Evolutionary conservation across 2,329 filamentous ascomycete genomes (phyloP), one percentile per base, ranked within the genome.

Genomic region (Aspergillus jensenii): DNA sequence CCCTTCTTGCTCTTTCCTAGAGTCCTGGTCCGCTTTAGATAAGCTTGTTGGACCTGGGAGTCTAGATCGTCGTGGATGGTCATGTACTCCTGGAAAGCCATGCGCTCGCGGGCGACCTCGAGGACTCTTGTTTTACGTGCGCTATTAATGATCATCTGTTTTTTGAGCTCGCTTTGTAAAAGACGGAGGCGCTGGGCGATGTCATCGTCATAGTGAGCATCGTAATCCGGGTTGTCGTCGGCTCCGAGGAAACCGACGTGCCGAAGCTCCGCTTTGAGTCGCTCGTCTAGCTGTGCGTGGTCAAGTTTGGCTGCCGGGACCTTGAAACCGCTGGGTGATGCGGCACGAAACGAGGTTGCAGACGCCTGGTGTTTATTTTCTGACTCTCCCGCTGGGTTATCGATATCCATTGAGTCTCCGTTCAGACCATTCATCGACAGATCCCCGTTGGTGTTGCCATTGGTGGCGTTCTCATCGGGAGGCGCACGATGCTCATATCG

Each of bases 1-100:
- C 92, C 88, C 78, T 96, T 96, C 75, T 96, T 96, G 74, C 87
- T 91, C 79, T 98, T 96, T 73, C 93, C 91, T 77, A 98, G 89
- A 0, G 91, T 96, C 47, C 95, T 87, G 27, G 93, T 98, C 23
- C 95, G 90, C 79, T 99, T 99, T 45, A 96, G 87, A 71, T 98
- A 99, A 3, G 95, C 93, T 52, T 91, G 89, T 71, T 98, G 93
- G 43, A 98, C 92, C 72, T 98, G 95, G 43, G 88, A 87, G 79
- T 99, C 95, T 21, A 99, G 87, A 73, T 99, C 95, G 72, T 99
- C 95, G 51, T 96, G 88, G 67, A 99, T 99, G 56, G 92, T 97
- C 73, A 89, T 90, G 79, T 96, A 99, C 73, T 99, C 95, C 71
- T 99, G 95, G 77, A 95, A 88, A 0, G 95, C 95, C 86, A 99